A percentile compares a stretch with the other conserved stretches of the same genome.
Evolutionary conservation across 2,329 filamentous ascomycete species (phyloP).

Genomic region (Colletotrichum tanaceti): DNA sequence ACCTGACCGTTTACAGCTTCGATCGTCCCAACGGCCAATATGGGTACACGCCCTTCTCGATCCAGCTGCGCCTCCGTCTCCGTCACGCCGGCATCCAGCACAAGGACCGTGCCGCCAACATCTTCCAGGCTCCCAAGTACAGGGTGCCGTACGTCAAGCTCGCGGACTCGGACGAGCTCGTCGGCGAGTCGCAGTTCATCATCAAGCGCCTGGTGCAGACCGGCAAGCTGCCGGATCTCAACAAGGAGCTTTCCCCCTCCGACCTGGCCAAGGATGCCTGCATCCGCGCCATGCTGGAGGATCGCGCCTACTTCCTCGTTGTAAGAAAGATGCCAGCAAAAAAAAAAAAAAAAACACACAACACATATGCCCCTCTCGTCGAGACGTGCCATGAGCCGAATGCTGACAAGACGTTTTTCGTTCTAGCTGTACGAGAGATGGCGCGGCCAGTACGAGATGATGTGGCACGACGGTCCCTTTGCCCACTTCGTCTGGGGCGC

Average conservation of each 20-base stretch:
- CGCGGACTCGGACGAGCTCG: constrained; percentile 40
- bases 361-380: too few relatives aligned
- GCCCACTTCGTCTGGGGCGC: constrained; percentile 39
- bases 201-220: constrained; percentile 39
- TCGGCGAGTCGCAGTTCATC: constrained; percentile 43
- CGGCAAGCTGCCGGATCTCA: constrained; percentile 41
- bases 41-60: constrained; percentile 41
- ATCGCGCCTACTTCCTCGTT: constrained; percentile 42
- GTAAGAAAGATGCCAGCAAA: constrained; percentile 26
- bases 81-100: constrained; percentile 42
- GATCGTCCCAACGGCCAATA: constrained; percentile 40
- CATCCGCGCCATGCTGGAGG: constrained; percentile 42
- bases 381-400: background rate
- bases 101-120: constrained; percentile 36
- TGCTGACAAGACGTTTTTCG: constrained; percentile 1
- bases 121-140: constrained; percentile 41
- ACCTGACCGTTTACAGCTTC: constrained; percentile 42
- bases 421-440: constrained; percentile 43
- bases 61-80: constrained; percentile 43
- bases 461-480: constrained; percentile 43
- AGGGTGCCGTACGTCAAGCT: constrained; percentile 43
- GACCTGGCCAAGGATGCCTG: constrained; percentile 40
- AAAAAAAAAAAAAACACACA: too few relatives aligned
- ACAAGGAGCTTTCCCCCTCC: constrained; percentile 28
- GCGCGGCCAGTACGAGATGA: constrained; percentile 40